A percentile compares a stretch with the other conserved stretches of the same genome.
phyloP scores from a whole-genome alignment of 345 rosid genomes.

The Eucalyptus pauciflora region DNA sequence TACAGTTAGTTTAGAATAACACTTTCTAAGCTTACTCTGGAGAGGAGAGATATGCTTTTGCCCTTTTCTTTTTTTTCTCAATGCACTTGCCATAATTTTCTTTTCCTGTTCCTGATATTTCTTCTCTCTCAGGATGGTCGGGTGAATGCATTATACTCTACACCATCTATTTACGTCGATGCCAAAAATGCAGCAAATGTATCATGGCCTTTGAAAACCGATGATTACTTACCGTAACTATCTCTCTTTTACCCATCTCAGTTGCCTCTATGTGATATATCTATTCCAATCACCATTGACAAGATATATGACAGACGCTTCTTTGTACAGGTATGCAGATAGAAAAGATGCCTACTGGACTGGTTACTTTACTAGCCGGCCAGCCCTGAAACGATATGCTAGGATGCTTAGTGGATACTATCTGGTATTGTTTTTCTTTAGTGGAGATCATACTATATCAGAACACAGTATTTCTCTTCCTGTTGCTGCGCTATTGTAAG shows the following conservation, averaged over 20 bases:
- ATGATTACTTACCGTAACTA: constrained; percentile 80
- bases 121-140: constrained; percentile 50
- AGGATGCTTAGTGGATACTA: constrained; percentile 80
- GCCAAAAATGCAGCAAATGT: constrained; percentile 52
- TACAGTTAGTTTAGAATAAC: not conserved
- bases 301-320: not conserved
- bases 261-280: not conserved
- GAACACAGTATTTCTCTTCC: not conserved
- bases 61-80: not conserved
- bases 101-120: not conserved
- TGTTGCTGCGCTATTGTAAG: not conserved
- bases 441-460: not conserved
- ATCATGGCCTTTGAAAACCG: constrained; percentile 75
- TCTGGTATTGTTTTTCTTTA: constrained; percentile 35
- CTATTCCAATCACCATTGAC: not conserved
- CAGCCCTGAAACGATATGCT: constrained; percentile 61
- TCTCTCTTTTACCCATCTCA: not conserved
- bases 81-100: not conserved
- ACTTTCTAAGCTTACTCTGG: not conserved
- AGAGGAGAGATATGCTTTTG: not conserved
- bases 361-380: constrained; percentile 81
- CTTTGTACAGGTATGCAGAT: constrained; percentile 64
- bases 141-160: constrained; percentile 74
- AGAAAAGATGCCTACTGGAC: constrained; percentile 63
- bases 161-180: constrained; percentile 74